Conservation (phyloP, 2,329 filamentous ascomycete genomes). For the Leptographium galeiforme region DNA sequence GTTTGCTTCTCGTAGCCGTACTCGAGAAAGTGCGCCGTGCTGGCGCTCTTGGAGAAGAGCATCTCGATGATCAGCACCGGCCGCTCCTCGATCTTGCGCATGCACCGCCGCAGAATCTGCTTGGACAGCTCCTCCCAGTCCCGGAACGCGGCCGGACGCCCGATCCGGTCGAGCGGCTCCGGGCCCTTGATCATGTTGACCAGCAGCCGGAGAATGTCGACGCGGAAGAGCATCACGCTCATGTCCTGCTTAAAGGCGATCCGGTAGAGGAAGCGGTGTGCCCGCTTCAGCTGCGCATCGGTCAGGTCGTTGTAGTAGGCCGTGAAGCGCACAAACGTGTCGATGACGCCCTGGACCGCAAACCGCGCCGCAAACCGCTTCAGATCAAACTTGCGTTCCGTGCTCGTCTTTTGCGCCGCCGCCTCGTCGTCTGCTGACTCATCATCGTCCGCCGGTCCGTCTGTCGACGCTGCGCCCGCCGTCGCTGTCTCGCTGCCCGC, state of each 20-base stretch:
- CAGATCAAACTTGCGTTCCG: conserved; percentile 91
- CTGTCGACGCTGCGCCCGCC: conserved; percentile 17
- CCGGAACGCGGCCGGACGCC: conserved; percentile 51
- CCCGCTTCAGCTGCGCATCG: conserved; percentile 71
- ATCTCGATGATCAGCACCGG: conserved; percentile 82
- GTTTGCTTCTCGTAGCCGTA: conserved; percentile 79
- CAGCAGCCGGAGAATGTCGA: conserved; percentile 81
- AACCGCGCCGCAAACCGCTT: conserved; percentile 70
- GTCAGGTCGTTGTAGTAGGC: conserved; percentile 71
- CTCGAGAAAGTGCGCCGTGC: conserved; percentile 76
- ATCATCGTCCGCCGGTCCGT: conserved; percentile 38
- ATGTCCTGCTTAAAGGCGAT: conserved; percentile 91
- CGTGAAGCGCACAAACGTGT: conserved; percentile 75
- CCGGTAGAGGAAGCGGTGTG: conserved; percentile 87
- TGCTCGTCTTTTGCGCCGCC: conserved; percentile 55
- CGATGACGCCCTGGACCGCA: conserved; percentile 68
- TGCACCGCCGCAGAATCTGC: conserved; percentile 69
- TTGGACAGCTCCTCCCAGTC: conserved; percentile 87
- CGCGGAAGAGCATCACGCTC: conserved; percentile 73
- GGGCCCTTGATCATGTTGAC: conserved; percentile 88
- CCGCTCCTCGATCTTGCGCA: conserved; percentile 73
- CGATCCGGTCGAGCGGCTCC: conserved; percentile 62
- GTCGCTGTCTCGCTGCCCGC: conserved; percentile 12
- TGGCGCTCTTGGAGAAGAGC: conserved; percentile 83
- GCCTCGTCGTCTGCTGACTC: conserved; percentile 60